Evolutionary conservation across 2,329 filamentous ascomycete genomes (phyloP).

Genomic region (Aspergillaceae sp.): DNA sequence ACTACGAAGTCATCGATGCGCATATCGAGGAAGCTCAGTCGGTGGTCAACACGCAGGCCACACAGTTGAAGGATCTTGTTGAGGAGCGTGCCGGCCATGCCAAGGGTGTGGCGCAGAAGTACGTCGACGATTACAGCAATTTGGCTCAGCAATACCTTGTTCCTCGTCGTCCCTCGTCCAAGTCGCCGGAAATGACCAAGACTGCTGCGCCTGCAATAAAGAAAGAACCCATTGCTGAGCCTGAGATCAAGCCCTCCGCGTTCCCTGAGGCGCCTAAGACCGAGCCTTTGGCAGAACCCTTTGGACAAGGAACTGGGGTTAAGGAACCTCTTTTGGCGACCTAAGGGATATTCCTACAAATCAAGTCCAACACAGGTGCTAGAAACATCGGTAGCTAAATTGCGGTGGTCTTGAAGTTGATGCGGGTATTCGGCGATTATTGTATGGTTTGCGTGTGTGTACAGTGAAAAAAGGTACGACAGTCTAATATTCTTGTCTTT

Average conservation of each 20-base stretch:
- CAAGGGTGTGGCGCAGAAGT: conserved; percentile 49
- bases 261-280: conserved; percentile 41
- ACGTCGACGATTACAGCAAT: conserved; percentile 52
- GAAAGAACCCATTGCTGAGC: conserved; percentile 31
- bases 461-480: not conserved
- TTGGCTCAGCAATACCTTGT: conserved; percentile 52
- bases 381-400: not conserved
- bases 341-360: conserved; percentile 5
- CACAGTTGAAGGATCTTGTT: conserved; percentile 52
- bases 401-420: not conserved
- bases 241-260: conserved; percentile 37
- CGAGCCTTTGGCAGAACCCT: conserved; percentile 26
- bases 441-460: not conserved
- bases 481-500: not conserved
- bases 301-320: conserved; percentile 23
- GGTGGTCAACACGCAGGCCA: conserved; percentile 50
- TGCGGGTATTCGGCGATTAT: not conserved
- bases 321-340: conserved; percentile 28
- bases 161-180: conserved; percentile 19
- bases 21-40: conserved; percentile 48
- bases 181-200: conserved; percentile 26
- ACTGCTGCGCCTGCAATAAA: conserved; percentile 13
- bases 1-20: conserved; percentile 55
- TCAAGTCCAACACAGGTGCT: not conserved
- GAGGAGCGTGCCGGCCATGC: conserved; percentile 52